Conservation (phyloP, 2,329 filamentous ascomycete genomes). For the Aspergillus pseudonomiae region DNA sequence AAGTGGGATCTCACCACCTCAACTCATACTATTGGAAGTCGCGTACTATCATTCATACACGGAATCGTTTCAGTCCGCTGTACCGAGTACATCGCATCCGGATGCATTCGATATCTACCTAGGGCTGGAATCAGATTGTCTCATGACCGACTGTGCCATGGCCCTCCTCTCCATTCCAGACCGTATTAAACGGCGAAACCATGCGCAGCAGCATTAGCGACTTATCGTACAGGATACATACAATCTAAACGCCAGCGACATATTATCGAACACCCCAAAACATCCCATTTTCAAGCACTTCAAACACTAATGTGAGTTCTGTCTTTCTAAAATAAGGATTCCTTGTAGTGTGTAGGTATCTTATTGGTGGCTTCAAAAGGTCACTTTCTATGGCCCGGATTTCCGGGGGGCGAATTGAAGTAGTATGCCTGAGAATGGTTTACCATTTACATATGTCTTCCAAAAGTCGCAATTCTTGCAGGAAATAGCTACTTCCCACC, state of each 20-base stretch:
- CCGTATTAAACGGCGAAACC: not conserved
- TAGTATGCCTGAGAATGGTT: not conserved
- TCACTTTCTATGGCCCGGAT: not conserved
- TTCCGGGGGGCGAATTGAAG: not conserved
- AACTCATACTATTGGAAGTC: not conserved
- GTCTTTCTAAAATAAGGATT: not conserved
- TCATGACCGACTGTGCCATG: not conserved
- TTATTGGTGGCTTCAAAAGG: not conserved
- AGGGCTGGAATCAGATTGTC: not conserved
- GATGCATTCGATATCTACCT: not conserved
- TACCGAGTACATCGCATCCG: not conserved
- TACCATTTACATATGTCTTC: not conserved
- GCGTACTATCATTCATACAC: not conserved
- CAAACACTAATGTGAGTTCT: not conserved
- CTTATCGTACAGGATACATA: not conserved
- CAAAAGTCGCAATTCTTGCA: not conserved
- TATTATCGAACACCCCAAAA: not conserved
- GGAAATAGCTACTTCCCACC: not conserved
- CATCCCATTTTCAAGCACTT: not conserved
- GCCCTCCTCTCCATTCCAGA: not conserved
- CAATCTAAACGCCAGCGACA: not conserved
- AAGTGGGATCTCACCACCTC: not conserved
- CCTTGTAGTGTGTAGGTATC: not conserved
- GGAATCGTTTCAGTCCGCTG: not conserved
- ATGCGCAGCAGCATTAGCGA: not conserved